A percentile compares a stretch with the other conserved stretches of the same genome.
These are phyloP conservation scores for Colletotrichum sp. DNA, from an alignment of 2,329 filamentous ascomycete species.

Conservation along the genomic window DNA sequence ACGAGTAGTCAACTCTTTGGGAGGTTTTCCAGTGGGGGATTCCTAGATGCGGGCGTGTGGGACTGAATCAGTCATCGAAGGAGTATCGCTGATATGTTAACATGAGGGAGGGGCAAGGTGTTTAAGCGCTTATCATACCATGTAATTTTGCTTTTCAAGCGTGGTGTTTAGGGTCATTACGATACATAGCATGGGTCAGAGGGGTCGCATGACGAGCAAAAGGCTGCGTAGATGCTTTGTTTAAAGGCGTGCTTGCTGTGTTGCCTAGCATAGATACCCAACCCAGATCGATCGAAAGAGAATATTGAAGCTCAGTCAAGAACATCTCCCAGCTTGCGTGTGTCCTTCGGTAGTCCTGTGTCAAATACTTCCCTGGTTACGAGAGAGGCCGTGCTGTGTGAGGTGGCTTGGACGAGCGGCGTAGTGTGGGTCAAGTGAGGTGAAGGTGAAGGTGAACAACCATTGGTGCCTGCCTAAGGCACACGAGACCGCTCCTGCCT, in stretches of 20 bases:
- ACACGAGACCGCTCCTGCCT: neutral
- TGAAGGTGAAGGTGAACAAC: neutral
- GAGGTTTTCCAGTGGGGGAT: neutral
- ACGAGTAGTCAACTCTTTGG: neutral
- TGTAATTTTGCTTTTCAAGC: neutral
- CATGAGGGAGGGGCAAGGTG: neutral
- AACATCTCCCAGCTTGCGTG: neutral
- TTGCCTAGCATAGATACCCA: neutral
- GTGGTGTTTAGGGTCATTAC: neutral
- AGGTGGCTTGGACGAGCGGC: neutral
- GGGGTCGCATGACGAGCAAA: neutral
- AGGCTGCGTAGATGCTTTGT: neutral
- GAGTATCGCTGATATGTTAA: neutral
- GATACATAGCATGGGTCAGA: neutral
- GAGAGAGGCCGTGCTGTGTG: neutral
- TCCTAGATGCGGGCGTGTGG: slow-evolving; percentile 12
- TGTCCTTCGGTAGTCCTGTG: neutral
- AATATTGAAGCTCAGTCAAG: neutral
- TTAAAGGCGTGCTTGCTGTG: neutral
- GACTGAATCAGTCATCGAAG: neutral
- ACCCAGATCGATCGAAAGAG: neutral
- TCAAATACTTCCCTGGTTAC: neutral
- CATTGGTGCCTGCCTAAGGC: neutral
- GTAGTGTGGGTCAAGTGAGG: neutral
- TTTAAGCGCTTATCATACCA: neutral